Evolutionary conservation across 306 rosid genomes (phyloP).

Genomic region (Cyclanthera cordifolia): DNA sequence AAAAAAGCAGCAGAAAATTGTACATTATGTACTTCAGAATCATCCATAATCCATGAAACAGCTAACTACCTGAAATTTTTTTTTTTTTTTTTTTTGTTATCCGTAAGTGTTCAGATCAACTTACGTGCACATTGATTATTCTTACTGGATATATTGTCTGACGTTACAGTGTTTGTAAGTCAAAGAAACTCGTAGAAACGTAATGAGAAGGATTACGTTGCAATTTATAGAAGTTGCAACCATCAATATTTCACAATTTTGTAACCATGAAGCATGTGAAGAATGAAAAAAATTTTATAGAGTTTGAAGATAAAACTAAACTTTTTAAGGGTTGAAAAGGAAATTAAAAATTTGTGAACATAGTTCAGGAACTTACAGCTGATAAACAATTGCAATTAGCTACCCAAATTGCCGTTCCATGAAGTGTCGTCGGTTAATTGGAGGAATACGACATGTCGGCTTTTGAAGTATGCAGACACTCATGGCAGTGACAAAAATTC

Average conservation of each 20-base stretch:
- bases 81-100: too few relatives aligned
- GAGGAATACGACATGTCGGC: slow-evolving; percentile 3
- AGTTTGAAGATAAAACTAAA: neutral
- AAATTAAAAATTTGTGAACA: too few relatives aligned
- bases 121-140: too few relatives aligned
- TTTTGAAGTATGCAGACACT: neutral
- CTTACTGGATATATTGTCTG: too few relatives aligned
- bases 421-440: neutral
- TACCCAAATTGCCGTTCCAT: neutral
- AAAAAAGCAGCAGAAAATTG: neutral
- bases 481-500: slow-evolving; percentile 4
- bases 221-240: neutral
- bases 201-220: neutral
- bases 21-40: neutral
- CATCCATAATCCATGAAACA: neutral
- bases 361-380: neutral
- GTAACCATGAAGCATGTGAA: neutral
- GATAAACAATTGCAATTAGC: neutral
- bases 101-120: too few relatives aligned
- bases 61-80: neutral
- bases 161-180: too few relatives aligned
- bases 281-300: too few relatives aligned
- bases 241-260: neutral
- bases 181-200: neutral
- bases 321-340: too few relatives aligned